phyloP scores from a whole-genome alignment of 176 grass and related monocot species.

The Poa pratensis region DNA sequence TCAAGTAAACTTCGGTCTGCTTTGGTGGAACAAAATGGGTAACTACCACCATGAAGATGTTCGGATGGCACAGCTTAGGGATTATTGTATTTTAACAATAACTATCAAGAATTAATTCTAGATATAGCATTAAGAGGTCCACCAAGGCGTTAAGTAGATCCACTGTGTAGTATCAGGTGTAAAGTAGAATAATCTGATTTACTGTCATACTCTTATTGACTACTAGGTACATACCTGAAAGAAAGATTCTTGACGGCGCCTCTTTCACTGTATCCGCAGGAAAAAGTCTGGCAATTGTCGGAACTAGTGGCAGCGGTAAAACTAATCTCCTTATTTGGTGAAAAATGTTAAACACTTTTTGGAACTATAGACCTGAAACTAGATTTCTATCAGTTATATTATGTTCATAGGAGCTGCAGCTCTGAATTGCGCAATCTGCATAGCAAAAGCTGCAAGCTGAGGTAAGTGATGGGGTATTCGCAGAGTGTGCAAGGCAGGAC shows the following conservation, averaged over 20 bases:
- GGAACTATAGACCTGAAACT: constrained; percentile 5
- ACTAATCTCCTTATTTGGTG: constrained; percentile 1
- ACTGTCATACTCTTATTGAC: constrained; percentile 32
- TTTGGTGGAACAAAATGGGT: constrained; percentile 5
- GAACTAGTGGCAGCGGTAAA: constrained; percentile 97
- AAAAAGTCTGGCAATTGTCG: constrained; percentile 90
- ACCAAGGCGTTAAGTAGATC: not conserved
- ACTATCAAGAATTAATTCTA: constrained; percentile 6
- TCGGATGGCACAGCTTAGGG: not conserved
- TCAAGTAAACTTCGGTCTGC: not conserved
- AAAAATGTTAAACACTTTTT: constrained; percentile 16
- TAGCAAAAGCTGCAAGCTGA: not conserved
- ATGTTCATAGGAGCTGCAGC: constrained; percentile 1
- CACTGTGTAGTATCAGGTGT: constrained; percentile 21
- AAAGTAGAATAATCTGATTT: constrained; percentile 25
- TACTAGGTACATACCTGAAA: constrained; percentile 83
- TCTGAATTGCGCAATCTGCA: not conserved
- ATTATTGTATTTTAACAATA: not conserved
- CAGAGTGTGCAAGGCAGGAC: not conserved
- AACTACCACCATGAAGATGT: not conserved
- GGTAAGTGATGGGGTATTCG: not conserved
- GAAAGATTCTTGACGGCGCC: constrained; percentile 83
- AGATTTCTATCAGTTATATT: constrained; percentile 5
- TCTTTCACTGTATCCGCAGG: constrained; percentile 90
- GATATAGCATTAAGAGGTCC: not conserved